These are phyloP conservation scores for Rhizopogon vesiculosus DNA, from an alignment of 768 basidiomycete species.

Conservation along the genomic window DNA sequence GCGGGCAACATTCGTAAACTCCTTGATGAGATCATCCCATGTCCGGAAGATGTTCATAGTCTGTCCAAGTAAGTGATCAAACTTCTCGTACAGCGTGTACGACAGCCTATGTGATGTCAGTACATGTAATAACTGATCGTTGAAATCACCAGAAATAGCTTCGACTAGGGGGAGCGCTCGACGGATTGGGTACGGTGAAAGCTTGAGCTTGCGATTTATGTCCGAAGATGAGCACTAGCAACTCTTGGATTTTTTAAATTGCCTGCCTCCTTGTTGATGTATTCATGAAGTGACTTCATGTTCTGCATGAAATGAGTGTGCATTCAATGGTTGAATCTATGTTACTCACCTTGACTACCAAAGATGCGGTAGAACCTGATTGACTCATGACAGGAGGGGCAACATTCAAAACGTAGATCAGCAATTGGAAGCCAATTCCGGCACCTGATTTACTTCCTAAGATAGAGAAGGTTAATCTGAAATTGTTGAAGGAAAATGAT, in stretches of 20 bases:
- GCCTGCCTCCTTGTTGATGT: no score
- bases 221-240: slow-evolving; percentile 78
- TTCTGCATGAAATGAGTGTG: no score
- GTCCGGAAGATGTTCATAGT: slow-evolving; percentile 76
- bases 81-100: slow-evolving; percentile 89
- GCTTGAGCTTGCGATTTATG: slow-evolving; percentile 92
- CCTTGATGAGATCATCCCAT: slow-evolving; percentile 90
- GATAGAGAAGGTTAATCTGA: no score
- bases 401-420: no score
- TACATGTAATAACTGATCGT: slow-evolving; percentile 88
- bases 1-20: slow-evolving; percentile 88
- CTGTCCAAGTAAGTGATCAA: slow-evolving; percentile 77
- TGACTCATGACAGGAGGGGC: no score
- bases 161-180: slow-evolving; percentile 95
- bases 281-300: no score
- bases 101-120: slow-evolving; percentile 88
- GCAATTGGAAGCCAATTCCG: no score
- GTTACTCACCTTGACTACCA: no score
- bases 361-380: no score
- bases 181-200: slow-evolving; percentile 95
- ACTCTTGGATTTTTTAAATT: slow-evolving; percentile 90
- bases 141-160: slow-evolving; percentile 97
- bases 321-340: no score
- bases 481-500: no score
- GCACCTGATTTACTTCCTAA: no score